phyloP scores from a whole-genome alignment of 2,329 filamentous ascomycete species.

The Trichoderma sp. region DNA sequence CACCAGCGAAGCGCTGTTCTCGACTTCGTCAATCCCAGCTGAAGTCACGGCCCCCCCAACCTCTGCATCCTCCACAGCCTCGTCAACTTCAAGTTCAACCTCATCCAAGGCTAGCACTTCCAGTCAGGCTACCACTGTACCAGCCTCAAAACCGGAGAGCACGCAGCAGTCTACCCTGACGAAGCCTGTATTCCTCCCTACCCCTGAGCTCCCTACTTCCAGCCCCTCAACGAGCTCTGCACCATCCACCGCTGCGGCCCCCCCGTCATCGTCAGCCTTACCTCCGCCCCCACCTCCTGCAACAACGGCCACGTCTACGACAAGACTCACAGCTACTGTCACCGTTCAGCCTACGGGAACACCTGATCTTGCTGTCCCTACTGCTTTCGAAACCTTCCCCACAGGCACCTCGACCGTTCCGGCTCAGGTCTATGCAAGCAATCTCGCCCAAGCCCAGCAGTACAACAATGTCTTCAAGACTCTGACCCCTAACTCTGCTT shows the following conservation, averaged over 20 bases:
- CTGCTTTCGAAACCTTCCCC: conserved; percentile 36
- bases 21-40: neutral
- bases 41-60: neutral
- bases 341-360: conserved; percentile 36
- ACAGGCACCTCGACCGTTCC: conserved; percentile 41
- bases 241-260: neutral
- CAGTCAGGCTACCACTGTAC: neutral
- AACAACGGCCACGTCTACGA: conserved; percentile 17
- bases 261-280: neutral
- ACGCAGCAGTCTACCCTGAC: neutral
- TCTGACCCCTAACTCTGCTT: conserved; percentile 46
- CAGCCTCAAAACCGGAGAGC: neutral
- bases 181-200: neutral
- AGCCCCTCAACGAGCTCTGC: neutral
- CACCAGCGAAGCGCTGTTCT: neutral
- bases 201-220: neutral
- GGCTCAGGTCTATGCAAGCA: conserved; percentile 41
- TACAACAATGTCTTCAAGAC: conserved; percentile 49
- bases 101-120: neutral
- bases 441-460: conserved; percentile 43
- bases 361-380: conserved; percentile 42
- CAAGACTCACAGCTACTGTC: conserved; percentile 17
- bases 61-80: neutral
- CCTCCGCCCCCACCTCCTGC: neutral
- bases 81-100: neutral